These are phyloP conservation scores for Lagerstroemia speciosa DNA, from an alignment of 345 rosid species.

Conservation along the genomic window DNA sequence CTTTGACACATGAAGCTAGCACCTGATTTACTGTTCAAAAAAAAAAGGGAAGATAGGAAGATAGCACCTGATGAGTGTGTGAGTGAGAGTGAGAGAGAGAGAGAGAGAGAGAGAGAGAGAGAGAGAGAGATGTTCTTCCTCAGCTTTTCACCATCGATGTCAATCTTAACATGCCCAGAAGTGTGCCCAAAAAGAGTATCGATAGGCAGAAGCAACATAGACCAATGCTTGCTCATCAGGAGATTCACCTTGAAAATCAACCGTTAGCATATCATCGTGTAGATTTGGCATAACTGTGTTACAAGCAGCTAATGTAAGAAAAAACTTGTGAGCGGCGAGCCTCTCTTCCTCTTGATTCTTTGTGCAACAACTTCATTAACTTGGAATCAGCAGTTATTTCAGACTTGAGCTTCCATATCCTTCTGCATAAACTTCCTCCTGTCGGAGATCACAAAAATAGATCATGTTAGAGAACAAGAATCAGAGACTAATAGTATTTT, in stretches of 20 bases:
- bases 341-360: slow-evolving; percentile 44
- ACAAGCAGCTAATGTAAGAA: slow-evolving; percentile 63
- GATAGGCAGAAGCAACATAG: slow-evolving; percentile 68
- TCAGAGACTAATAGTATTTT: neutral
- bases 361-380: slow-evolving; percentile 43
- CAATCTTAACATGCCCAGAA: slow-evolving; percentile 65
- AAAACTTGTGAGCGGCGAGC: slow-evolving; percentile 50
- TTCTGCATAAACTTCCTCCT: slow-evolving; percentile 18
- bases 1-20: neutral
- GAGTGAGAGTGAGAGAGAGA: neutral
- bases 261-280: slow-evolving; percentile 26
- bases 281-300: slow-evolving; percentile 61
- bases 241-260: slow-evolving; percentile 74
- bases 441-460: slow-evolving; percentile 12
- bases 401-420: slow-evolving; percentile 45
- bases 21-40: neutral
- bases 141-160: slow-evolving; percentile 50
- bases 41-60: too few relatives aligned
- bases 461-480: neutral
- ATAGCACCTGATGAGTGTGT: too few relatives aligned
- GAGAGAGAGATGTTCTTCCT: slow-evolving; percentile 31
- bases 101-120: slow-evolving; percentile 2
- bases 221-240: slow-evolving; percentile 85
- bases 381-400: slow-evolving; percentile 38
- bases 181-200: slow-evolving; percentile 73